Conservation (phyloP, 176 grass and related monocot species). For the Secale cereale region DNA sequence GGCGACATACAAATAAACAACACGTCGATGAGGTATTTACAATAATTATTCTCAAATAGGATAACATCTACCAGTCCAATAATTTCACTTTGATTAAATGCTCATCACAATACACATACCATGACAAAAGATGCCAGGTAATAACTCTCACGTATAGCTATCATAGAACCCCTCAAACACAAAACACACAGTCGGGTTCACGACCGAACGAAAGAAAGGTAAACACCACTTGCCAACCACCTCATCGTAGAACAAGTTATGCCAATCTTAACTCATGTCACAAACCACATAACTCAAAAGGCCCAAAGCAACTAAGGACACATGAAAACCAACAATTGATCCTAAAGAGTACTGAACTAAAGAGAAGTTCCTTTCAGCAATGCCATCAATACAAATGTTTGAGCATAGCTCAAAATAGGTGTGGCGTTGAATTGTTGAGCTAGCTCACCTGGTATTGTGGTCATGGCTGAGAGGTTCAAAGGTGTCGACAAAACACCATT, state of each 20-base stretch:
- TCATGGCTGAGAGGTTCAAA: slow-evolving; percentile 66
- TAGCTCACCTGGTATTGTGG: slow-evolving; percentile 63
- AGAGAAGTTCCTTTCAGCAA: too few species aligned
- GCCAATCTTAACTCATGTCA: too few species aligned
- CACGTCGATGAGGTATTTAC: too few species aligned
- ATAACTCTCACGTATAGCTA: background rate
- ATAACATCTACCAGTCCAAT: background rate
- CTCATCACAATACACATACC: background rate
- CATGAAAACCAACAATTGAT: background rate
- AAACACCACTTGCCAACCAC: background rate
- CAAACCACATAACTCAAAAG: too few species aligned
- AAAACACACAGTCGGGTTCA: too few species aligned
- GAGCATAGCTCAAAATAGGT: background rate
- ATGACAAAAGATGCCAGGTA: background rate
- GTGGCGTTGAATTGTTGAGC: background rate
- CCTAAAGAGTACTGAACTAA: background rate
- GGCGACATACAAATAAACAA: too few species aligned
- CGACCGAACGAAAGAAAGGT: background rate
- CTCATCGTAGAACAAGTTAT: background rate
- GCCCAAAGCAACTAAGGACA: background rate
- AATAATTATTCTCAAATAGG: too few species aligned
- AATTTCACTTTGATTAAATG: background rate
- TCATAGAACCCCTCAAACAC: too few species aligned
- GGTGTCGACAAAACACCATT: slow-evolving; percentile 51
- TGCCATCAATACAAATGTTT: background rate